Evolutionary conservation across 2,329 filamentous ascomycete genomes (phyloP), one percentile per base, ranked within the genome.

Genomic region (Aschersonia sp.): DNA sequence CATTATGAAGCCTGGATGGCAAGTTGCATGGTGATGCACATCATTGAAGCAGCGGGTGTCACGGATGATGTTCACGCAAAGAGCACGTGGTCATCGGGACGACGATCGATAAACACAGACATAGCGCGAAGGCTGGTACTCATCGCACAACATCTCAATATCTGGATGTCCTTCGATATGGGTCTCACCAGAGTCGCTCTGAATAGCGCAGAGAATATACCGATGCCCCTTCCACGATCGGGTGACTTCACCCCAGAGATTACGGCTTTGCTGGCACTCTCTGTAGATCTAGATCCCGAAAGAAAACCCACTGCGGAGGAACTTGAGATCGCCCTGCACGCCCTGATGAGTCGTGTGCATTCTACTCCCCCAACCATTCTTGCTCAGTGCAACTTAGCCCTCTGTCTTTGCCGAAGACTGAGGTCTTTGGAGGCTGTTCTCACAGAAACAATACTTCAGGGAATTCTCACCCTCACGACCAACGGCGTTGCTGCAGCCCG

Each of bases 141-240:
- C 46, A 67, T 78, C 41, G 70, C 74, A 0, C 71, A 74, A 8
- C 74, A 78, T 52, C 65, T 79, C 6, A 78, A 79, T 52, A 72
- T 70, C 10, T 79, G 75, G 74, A 71, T 72, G 30, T 77, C 73
- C 0, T 78, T 76, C 51, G 76, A 79, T 47, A 69, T 77, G 47
- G 75, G 75, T 1, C 67, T 72, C 0, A 74, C 73, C 0, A 65
- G 73, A 8, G 71, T 77, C 50, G 66, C 50, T 0, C 61, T 76
- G 0, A 67, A 68, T 35, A 68, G 68, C 14, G 67, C 30, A n/a
- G 7, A 70, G 8, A 67, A 66, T 0, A 63, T 66, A 1, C 56
- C 66, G 9, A 59, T 69, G 7, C 67, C 69, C 0, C 56, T 61
- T 0, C 55, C 61, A 0, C 58, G 61, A 6, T 57, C 63, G 2